These are phyloP conservation scores for Aspergillus melleus DNA, from an alignment of 2,329 filamentous ascomycete genomes.

Conservation along the genomic window DNA sequence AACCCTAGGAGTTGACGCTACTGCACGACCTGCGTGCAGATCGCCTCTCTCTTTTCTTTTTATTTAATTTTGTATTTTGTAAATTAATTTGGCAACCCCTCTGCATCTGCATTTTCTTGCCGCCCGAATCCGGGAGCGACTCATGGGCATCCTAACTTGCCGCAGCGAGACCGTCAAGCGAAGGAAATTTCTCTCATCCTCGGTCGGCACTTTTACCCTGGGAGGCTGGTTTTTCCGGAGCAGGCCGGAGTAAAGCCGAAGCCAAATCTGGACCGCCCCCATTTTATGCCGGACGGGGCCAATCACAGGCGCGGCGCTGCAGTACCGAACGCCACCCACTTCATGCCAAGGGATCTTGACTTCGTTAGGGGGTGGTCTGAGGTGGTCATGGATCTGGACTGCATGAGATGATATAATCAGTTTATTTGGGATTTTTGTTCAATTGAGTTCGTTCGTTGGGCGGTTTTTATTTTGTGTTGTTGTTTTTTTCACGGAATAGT, in stretches of 20 bases:
- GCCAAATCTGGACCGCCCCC: slow-evolving; percentile 5
- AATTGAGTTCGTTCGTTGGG: not conserved
- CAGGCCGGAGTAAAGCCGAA: slow-evolving; percentile 23
- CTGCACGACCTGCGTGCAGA: slow-evolving; percentile 20
- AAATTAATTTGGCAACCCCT: not conserved
- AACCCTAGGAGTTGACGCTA: not conserved
- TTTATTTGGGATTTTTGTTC: not conserved
- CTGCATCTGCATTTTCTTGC: slow-evolving; percentile 4
- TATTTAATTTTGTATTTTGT: not conserved
- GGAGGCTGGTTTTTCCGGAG: slow-evolving; percentile 27
- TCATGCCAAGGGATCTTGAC: slow-evolving; percentile 19
- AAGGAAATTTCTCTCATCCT: slow-evolving; percentile 9
- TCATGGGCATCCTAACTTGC: not conserved
- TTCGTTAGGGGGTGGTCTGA: slow-evolving; percentile 13
- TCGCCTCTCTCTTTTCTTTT: slow-evolving; percentile 9
- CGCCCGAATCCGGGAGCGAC: slow-evolving; percentile 16
- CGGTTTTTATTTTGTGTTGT: too few species aligned
- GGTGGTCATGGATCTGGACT: slow-evolving; percentile 4
- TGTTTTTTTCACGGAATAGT: too few species aligned
- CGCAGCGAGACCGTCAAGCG: not conserved
- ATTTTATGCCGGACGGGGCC: not conserved
- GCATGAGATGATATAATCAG: slow-evolving; percentile 6
- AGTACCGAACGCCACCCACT: slow-evolving; percentile 27
- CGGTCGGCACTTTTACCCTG: slow-evolving; percentile 22
- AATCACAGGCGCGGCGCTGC: slow-evolving; percentile 5